These are phyloP conservation scores for Lactarius sanguifluus DNA, from an alignment of 768 basidiomycete genomes.

Conservation along the genomic window DNA sequence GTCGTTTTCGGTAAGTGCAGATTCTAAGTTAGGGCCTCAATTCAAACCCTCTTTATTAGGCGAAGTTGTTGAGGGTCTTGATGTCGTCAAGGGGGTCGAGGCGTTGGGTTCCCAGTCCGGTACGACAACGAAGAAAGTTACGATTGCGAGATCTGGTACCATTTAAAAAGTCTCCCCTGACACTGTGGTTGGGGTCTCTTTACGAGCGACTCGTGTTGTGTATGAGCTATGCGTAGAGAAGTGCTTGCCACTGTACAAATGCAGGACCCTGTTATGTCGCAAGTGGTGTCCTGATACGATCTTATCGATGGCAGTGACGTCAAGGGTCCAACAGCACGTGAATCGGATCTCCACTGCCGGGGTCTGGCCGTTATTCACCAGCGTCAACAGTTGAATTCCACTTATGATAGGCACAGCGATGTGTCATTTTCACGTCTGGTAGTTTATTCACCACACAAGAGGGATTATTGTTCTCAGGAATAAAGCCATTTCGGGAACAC, in stretches of 20 bases:
- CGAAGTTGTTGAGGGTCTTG: constrained; percentile 66
- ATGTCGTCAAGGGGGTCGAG: constrained; percentile 51
- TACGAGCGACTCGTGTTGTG: constrained; percentile 16
- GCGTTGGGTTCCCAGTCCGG: constrained; percentile 41
- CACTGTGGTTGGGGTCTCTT: not conserved
- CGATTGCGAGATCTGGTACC: constrained; percentile 56
- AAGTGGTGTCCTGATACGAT: constrained; percentile 1
- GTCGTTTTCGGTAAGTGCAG: constrained; percentile 73
- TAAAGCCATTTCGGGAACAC: not conserved
- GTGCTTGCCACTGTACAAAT: constrained; percentile 20
- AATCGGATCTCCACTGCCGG: too few species aligned
- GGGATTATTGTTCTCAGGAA: not conserved
- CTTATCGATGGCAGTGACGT: constrained; percentile 25
- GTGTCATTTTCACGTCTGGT: too few species aligned
- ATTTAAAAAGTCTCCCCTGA: constrained; percentile 33
- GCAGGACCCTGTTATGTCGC: not conserved
- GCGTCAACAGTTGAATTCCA: too few species aligned
- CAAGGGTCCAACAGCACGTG: constrained; percentile 16
- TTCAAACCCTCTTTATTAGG: constrained; percentile 37
- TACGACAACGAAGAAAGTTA: constrained; percentile 45
- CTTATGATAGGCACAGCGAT: too few species aligned
- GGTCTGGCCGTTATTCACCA: too few species aligned
- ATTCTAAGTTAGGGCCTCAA: not conserved
- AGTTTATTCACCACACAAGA: not conserved
- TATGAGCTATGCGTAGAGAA: constrained; percentile 15